phyloP scores from a whole-genome alignment of 2,329 filamentous ascomycete species.

The Eutypa lata region DNA sequence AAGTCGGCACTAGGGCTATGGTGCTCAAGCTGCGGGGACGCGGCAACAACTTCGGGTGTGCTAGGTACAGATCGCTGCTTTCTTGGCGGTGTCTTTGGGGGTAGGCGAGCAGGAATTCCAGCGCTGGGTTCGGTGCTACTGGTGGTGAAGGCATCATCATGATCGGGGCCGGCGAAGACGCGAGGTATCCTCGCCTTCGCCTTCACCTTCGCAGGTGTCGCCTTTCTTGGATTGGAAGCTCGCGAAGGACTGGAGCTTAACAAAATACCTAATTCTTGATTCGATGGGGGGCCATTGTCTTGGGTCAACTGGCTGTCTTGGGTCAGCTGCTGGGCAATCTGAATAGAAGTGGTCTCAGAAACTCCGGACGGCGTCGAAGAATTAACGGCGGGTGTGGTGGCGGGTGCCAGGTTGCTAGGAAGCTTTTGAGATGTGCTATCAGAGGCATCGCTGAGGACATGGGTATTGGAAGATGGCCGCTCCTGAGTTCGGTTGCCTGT shows the following conservation, averaged over 20 bases:
- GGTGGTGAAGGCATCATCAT: background rate
- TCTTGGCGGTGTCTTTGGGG: background rate
- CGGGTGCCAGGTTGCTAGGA: background rate
- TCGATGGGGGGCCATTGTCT: slow-evolving; percentile 11
- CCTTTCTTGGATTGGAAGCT: background rate
- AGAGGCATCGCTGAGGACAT: too few relatives aligned
- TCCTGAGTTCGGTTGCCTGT: background rate
- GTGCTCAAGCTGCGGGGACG: slow-evolving; percentile 1
- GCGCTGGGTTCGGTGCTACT: slow-evolving; percentile 9
- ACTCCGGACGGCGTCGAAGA: slow-evolving; percentile 8
- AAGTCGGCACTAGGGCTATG: slow-evolving; percentile 1
- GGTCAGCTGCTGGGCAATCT: slow-evolving; percentile 17
- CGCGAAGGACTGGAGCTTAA: slow-evolving; percentile 18
- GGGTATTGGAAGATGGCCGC: too few relatives aligned
- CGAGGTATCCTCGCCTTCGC: background rate
- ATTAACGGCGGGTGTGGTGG: background rate
- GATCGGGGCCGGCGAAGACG: background rate
- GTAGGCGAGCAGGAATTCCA: slow-evolving; percentile 5
- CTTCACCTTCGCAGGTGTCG: background rate
- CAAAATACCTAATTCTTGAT: slow-evolving; percentile 18
- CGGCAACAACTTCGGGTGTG: background rate
- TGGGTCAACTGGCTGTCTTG: slow-evolving; percentile 4
- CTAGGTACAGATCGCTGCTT: background rate
- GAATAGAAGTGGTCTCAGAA: slow-evolving; percentile 18
- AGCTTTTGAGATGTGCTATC: background rate